Percentiles rank a stretch among this genome's conserved stretches.
These are phyloP conservation scores for Termitomyces sp. DNA, from an alignment of 768 basidiomycete species.

Conservation along the genomic window DNA sequence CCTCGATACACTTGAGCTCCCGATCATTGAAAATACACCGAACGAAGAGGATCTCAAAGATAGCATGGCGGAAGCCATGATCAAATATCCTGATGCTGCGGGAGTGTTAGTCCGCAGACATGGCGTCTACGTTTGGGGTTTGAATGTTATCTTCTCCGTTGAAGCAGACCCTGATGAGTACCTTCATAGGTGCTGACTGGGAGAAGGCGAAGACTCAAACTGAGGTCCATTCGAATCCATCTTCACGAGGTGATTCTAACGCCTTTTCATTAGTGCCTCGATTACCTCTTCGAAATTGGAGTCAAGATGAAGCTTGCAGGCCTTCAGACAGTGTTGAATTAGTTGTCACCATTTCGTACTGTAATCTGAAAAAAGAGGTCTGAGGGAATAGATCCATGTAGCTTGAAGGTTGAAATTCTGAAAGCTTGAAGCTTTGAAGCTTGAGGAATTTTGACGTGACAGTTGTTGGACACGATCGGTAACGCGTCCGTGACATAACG, in stretches of 20 bases:
- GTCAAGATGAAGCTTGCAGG: slow-evolving; percentile 76
- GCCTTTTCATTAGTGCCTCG: slow-evolving; percentile 58
- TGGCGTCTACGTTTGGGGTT: slow-evolving; percentile 86
- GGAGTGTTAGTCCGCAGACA: slow-evolving; percentile 75
- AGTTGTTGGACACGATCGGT: slow-evolving; percentile 18
- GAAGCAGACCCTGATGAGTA: not conserved
- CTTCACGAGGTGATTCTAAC: slow-evolving; percentile 7
- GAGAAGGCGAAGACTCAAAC: slow-evolving; percentile 87
- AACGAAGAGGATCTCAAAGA: slow-evolving; percentile 86
- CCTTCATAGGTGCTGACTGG: slow-evolving; percentile 58
- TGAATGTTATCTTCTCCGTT: slow-evolving; percentile 1
- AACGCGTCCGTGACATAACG: slow-evolving; percentile 9
- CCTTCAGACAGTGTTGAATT: slow-evolving; percentile 41
- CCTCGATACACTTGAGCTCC: slow-evolving; percentile 79
- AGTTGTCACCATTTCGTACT: not conserved
- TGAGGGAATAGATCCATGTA: not conserved
- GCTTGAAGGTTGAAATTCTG: not conserved
- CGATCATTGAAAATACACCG: slow-evolving; percentile 90
- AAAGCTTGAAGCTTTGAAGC: not conserved
- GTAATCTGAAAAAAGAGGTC: not conserved
- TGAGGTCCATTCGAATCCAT: slow-evolving; percentile 41
- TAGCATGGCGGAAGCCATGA: slow-evolving; percentile 85
- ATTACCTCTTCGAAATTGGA: slow-evolving; percentile 86
- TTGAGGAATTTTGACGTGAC: not conserved
- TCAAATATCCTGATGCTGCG: slow-evolving; percentile 70